Evolutionary conservation across 2,329 filamentous ascomycete species (phyloP).

Genomic region (Cordyceps fumosorosea): DNA sequence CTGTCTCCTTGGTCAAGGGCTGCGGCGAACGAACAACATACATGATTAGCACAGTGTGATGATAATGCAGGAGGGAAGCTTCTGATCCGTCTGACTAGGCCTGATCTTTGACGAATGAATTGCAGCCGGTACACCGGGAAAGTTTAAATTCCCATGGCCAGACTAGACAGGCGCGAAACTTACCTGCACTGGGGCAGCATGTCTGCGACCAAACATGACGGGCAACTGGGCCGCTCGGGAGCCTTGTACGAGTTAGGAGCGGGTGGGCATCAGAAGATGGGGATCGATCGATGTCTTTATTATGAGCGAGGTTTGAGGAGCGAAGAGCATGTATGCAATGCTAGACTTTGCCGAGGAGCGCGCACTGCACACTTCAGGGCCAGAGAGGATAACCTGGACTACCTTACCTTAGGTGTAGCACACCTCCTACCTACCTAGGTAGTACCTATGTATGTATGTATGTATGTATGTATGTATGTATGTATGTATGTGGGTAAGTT

Average conservation of each 20-base stretch:
- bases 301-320: neutral
- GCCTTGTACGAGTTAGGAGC: neutral
- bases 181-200: conserved; percentile 16
- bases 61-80: neutral
- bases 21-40: conserved; percentile 30
- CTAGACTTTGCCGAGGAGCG: neutral
- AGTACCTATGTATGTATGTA: too few species aligned
- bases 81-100: neutral
- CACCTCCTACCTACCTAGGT: too few species aligned
- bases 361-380: neutral
- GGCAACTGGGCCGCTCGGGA: neutral
- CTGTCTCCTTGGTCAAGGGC: conserved; percentile 57
- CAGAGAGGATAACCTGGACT: neutral
- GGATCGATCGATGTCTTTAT: neutral
- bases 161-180: conserved; percentile 10
- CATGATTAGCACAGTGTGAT: conserved; percentile 18
- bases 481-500: too few species aligned
- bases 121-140: conserved; percentile 1
- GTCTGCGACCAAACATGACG: conserved; percentile 19
- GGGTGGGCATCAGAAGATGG: conserved; percentile 2
- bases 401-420: too few species aligned
- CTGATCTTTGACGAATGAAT: neutral
- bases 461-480: too few species aligned
- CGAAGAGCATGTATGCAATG: neutral
- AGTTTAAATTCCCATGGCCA: neutral